Evolutionary conservation across 1,284 basidiomycete genomes (phyloP), one percentile per base, ranked within the genome.

Genomic region (Tremellales sp.): DNA sequence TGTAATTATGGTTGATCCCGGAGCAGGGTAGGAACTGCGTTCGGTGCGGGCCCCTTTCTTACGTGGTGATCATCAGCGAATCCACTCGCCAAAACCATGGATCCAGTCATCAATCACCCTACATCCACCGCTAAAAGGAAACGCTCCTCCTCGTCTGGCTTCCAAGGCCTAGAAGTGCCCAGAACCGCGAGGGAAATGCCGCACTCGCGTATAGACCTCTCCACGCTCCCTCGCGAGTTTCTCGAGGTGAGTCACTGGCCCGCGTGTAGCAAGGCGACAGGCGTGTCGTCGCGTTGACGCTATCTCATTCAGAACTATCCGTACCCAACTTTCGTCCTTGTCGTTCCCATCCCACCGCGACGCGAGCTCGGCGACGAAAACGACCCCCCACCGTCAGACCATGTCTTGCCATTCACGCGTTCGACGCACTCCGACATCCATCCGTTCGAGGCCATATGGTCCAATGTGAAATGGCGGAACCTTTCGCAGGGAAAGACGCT

Each of bases 281-380:
- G n/a, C n/a, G n/a, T n/a, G n/a, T n/a, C n/a, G n/a, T n/a, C n/a
- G 9, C 7, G 10, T 18, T 29, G n/a, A n/a, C n/a, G n/a, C n/a
- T 31, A 31, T 19, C n/a, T 19, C 25, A 40, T 37, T 10, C 48
- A 68, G 68, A 27, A 59, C 0, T 68, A 66, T 28, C 68, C 68
- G 1, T 68, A 65, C 40, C 68, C 68, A 3, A 59, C 66, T 0
- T 65, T 70, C 31, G 64, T 64, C 3, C 51, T 70, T 12, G 36
- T 62, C 18, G 50, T 47, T 2, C 65, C 61, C 13, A 54, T 65
- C 2, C 58, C 61, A 3, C 60, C 59, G 4, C 34, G 42, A 4
- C 25, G 31, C 3, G 35, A 50, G 12, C 46, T 54, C 14, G 16
- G 26, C 5, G 50, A 57, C 27, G 51, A 47, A 13, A 46, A 47